A percentile compares a stretch with the other conserved stretches of the same genome.
Evolutionary conservation across 1,139 yeast species (phyloP).

Genomic region (Debaryomycetaceae sp.): DNA sequence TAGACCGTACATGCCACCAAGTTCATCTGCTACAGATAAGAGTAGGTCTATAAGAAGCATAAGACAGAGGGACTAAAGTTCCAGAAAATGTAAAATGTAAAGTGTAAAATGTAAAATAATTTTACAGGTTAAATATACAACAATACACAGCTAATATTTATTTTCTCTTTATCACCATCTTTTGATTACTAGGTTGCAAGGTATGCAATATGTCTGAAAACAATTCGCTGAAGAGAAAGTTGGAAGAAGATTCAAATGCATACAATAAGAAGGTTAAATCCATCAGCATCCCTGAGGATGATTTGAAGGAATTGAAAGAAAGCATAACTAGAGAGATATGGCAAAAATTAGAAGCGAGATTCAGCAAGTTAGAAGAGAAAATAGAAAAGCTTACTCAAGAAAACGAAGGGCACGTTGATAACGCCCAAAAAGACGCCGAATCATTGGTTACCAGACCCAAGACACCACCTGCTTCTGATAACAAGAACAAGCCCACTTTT

Average conservation of each 20-base stretch:
- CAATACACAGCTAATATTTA: not conserved
- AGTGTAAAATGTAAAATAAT: not conserved
- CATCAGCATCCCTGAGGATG: slow-evolving; percentile 7
- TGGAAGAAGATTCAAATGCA: slow-evolving; percentile 12
- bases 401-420: not conserved
- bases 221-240: slow-evolving; percentile 17
- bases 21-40: slow-evolving; percentile 8
- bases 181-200: not conserved
- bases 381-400: slow-evolving; percentile 14
- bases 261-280: slow-evolving; percentile 11
- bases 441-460: not conserved
- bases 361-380: slow-evolving; percentile 19
- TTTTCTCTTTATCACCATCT: not conserved
- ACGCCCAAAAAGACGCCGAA: not conserved
- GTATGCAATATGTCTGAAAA: slow-evolving; percentile 14
- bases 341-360: slow-evolving; percentile 17
- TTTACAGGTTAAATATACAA: slow-evolving; percentile 2
- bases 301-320: slow-evolving; percentile 12
- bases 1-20: slow-evolving; percentile 5
- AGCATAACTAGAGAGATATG: slow-evolving; percentile 15
- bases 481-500: not conserved
- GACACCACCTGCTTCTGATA: not conserved
- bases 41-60: slow-evolving; percentile 24
- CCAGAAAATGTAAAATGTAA: slow-evolving; percentile 3
- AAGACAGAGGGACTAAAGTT: slow-evolving; percentile 15